Base-by-base conservation (phyloP, 208 protist genomes). In the Crithidia expoeki region DNA sequence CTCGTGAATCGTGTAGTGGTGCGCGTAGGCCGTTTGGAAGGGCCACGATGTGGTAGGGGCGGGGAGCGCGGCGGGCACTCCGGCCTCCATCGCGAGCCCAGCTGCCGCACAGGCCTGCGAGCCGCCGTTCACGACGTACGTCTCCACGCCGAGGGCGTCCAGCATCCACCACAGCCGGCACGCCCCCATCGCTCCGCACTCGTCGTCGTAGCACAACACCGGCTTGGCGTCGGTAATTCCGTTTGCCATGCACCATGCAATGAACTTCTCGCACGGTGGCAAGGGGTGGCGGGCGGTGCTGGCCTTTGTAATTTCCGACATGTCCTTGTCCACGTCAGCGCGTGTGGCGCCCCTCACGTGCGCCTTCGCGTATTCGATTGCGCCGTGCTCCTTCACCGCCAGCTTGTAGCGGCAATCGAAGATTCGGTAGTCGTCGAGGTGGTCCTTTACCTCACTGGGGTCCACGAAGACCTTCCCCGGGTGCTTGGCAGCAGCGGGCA, bases 161-260 rank as follows among this genome's bases (percentile, higher is more conserved):
- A 96, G 84, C 92, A 96, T 94, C 92, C 92, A 96, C 89, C 92
- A 96, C 80, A 94, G 65, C 9, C 92, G 86, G 66, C 82, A 88
- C 9, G 70, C 92, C 2, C 79, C 86, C 83, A 90, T 88, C 42
- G 65, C 87, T 0, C 91, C 91, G 63, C 86, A 84, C 40, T 86
- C 77, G 56, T 92, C 88, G 51, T 96, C 91, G 81, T 96, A 96
- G 65, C 79, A 87, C 57, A 96, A 72, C 52, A 96, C 86, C n/a
- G 88, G 86, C 36, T 67, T 72, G 1, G 57, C 49, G 0, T 36
- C 38, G 2, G 50, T 53, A 14, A 96, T 74, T 12, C 86, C 88
- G 30, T 76, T 70, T 5, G 65, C 64, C 51, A 76, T 75, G 66
- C 88, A 92, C 86, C 88, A 94, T 56, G 67, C 72, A 17, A 88